Conservation (phyloP, 2,329 filamentous ascomycete genomes). For the Epicoccum nigrum region DNA sequence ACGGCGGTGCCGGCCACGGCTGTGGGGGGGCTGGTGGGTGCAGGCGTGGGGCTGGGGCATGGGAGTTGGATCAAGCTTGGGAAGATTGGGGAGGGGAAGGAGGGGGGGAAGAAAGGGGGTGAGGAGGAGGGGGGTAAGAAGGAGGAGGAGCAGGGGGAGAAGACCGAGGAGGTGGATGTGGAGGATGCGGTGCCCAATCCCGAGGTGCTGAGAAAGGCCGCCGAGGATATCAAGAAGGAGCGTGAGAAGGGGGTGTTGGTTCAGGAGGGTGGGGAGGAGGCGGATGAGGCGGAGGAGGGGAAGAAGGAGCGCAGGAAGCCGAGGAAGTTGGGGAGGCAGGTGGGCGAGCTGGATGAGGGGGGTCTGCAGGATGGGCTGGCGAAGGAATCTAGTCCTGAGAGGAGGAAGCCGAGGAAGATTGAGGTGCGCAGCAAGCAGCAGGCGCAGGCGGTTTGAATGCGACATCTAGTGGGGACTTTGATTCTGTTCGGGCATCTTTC, state of each 20-base stretch:
- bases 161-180: constrained; percentile 22
- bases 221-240: constrained; percentile 29
- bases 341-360: constrained; percentile 5
- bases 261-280: constrained; percentile 13
- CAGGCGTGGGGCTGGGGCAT: constrained; percentile 50
- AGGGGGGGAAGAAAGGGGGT: constrained; percentile 12
- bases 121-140: constrained; percentile 18
- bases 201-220: constrained; percentile 29
- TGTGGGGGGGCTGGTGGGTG: constrained; percentile 49
- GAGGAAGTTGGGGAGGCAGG: constrained; percentile 16
- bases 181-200: constrained; percentile 38
- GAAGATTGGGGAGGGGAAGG: constrained; percentile 24
- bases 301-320: constrained; percentile 9
- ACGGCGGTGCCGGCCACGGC: constrained; percentile 49
- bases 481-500: neutral
- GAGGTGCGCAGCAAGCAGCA: constrained; percentile 31
- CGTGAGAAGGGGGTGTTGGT: constrained; percentile 18
- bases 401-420: constrained; percentile 25
- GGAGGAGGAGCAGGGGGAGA: constrained; percentile 13
- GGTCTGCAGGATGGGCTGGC: constrained; percentile 5
- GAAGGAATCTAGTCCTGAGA: constrained; percentile 12
- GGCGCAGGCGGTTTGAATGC: constrained; percentile 1
- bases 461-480: too few relatives aligned
- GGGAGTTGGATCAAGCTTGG: constrained; percentile 52
- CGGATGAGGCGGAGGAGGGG: constrained; percentile 5